Conservation (phyloP, 768 basidiomycete species). For the Chalciporus pseudorubinellus region DNA sequence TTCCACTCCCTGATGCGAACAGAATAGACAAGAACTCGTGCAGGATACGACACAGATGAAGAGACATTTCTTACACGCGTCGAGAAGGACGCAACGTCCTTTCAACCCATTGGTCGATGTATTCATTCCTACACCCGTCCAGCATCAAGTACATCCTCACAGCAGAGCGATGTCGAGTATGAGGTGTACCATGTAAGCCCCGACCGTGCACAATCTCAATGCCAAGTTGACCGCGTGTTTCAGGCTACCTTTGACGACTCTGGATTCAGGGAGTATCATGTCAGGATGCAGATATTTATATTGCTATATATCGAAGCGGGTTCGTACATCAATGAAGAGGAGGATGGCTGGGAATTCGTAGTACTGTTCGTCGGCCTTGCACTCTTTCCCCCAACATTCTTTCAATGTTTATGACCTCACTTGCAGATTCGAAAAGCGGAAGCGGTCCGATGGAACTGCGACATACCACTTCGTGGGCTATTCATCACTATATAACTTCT, state of each 20-base stretch:
- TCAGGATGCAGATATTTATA: slow-evolving; percentile 92
- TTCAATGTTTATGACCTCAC: slow-evolving; percentile 2
- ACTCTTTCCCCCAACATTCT: neutral
- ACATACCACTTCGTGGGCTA: slow-evolving; percentile 95
- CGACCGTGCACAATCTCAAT: neutral
- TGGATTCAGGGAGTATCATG: slow-evolving; percentile 89
- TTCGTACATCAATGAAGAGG: slow-evolving; percentile 91
- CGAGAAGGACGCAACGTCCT: slow-evolving; percentile 72
- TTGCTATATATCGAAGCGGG: slow-evolving; percentile 94
- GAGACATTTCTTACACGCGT: slow-evolving; percentile 65
- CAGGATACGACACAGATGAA: slow-evolving; percentile 72
- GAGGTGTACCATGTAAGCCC: slow-evolving; percentile 87
- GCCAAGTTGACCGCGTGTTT: slow-evolving; percentile 2
- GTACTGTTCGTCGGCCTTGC: slow-evolving; percentile 59
- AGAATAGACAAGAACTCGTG: neutral
- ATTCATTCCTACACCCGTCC: slow-evolving; percentile 77
- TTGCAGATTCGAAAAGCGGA: slow-evolving; percentile 80
- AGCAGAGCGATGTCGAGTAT: slow-evolving; percentile 62
- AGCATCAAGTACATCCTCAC: slow-evolving; percentile 41
- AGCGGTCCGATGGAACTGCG: slow-evolving; percentile 49
- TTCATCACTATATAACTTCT: slow-evolving; percentile 93
- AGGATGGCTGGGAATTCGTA: slow-evolving; percentile 92
- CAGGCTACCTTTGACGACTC: slow-evolving; percentile 83
- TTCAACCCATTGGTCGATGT: slow-evolving; percentile 73
- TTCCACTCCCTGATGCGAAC: neutral